phyloP scores from a whole-genome alignment of 1,284 basidiomycete species.

The Schizophyllum commune region DNA sequence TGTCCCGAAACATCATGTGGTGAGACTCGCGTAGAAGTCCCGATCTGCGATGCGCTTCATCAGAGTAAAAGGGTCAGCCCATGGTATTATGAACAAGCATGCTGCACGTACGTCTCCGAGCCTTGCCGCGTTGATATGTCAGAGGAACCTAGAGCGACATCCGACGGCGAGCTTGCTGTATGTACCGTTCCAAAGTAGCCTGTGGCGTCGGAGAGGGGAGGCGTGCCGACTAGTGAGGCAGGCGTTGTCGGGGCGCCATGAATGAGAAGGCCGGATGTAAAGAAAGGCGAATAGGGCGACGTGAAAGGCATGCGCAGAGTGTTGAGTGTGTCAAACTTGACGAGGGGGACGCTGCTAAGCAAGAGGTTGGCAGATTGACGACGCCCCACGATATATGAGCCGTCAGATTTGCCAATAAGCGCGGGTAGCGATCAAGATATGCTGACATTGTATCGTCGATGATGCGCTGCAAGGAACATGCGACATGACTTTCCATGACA shows the following conservation, averaged over 20 bases:
- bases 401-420: not conserved
- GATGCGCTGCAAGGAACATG: not conserved
- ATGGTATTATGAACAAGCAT: not conserved
- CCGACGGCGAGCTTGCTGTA: not conserved
- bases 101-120: not conserved
- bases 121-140: not conserved
- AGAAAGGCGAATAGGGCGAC: not conserved
- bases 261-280: not conserved
- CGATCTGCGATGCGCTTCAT: not conserved
- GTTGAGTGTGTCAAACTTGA: not conserved
- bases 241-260: not conserved
- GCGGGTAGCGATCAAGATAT: not conserved
- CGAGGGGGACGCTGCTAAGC: not conserved
- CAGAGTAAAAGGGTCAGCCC: not conserved
- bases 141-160: not conserved
- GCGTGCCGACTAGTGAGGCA: not conserved
- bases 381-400: not conserved
- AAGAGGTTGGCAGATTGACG: not conserved
- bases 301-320: not conserved
- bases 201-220: not conserved
- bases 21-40: not conserved
- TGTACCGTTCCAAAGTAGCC: not conserved
- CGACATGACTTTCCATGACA: not conserved
- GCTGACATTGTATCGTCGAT: not conserved
- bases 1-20: not conserved